Base-by-base conservation (phyloP, 2,329 filamentous ascomycete species). In the Geosmithia putterillii region DNA sequence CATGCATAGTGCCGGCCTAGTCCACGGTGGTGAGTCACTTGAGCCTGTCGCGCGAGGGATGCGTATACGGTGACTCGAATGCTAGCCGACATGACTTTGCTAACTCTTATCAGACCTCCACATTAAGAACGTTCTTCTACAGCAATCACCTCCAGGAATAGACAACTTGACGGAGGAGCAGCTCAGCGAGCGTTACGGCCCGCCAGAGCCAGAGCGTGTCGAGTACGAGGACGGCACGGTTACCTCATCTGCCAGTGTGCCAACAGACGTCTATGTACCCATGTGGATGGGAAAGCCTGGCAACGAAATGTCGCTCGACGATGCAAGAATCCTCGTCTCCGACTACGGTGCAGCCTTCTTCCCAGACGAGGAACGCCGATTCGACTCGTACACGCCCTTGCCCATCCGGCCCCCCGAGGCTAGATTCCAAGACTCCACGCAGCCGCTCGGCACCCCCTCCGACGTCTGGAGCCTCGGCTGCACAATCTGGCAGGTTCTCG, bases 381-480 rank as follows among this genome's bases (percentile, higher is more conserved):
- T 41, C 10, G 37, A 55, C 28, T 61, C 55, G 17, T 49, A 54
- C 38, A 56, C 55, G 7, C 57, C 57, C 2, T 50, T 59, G 7
- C 47, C 14, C 8, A 47, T 50, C 32, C 51, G 54, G 8, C 56
- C 60, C 10, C 62, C 60, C 0, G 62, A 64, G 45, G 51, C 46
- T 28, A 47, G 51, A 2, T 65, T 66, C 45, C n/a, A n/a, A n/a
- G 55, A 63, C 32, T 54, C 57, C 19, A 48, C 45, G 9, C 52
- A 44, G 8, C 54, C 61, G 12, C 50, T 65, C 4, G 57, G 57
- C 2, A 61, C 55, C 36, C 19, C 55, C 19, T 57, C 59, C 0
- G 63, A 66, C 37, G 61, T 65, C 17, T 67, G 63, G 64, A 60
- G 53, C 7, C 57, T 67, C 10, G 59, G 51, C 0, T 61, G 54